These are phyloP conservation scores for Penicillium sp. DNA, from an alignment of 2,329 filamentous ascomycete species.

Conservation along the genomic window DNA sequence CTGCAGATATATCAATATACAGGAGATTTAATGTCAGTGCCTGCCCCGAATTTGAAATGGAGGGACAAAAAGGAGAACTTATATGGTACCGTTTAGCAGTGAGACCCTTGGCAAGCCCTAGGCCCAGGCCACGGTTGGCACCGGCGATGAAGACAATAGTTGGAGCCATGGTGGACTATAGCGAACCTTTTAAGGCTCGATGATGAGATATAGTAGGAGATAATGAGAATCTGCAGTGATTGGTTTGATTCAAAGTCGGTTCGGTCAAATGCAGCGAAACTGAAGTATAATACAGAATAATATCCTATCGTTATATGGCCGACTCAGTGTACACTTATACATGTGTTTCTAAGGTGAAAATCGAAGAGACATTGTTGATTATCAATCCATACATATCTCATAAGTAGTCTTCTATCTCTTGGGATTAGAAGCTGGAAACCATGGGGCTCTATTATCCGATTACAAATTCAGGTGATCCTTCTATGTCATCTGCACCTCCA, in stretches of 20 bases:
- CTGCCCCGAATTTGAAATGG: background rate
- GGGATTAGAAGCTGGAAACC: background rate
- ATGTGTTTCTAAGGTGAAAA: no score
- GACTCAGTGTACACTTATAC: background rate
- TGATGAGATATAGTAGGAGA: background rate
- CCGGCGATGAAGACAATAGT: constrained; percentile 16
- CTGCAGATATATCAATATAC: constrained; percentile 38
- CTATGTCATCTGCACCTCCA: background rate
- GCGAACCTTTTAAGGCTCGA: background rate
- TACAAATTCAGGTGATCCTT: background rate
- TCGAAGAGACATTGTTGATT: background rate
- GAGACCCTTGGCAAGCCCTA: constrained; percentile 12
- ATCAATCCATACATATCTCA: background rate
- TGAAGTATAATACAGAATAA: background rate
- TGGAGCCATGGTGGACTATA: constrained; percentile 1
- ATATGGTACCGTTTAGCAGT: constrained; percentile 10
- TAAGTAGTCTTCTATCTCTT: background rate
- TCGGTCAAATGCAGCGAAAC: background rate
- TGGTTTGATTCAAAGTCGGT: background rate
- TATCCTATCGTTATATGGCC: background rate
- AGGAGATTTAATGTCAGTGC: background rate
- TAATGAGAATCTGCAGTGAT: no score
- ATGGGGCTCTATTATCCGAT: background rate
- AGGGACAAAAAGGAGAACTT: background rate
- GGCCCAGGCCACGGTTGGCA: constrained; percentile 17